Conservation (phyloP, 1,284 basidiomycete species). For the Puccinia polysora region DNA sequence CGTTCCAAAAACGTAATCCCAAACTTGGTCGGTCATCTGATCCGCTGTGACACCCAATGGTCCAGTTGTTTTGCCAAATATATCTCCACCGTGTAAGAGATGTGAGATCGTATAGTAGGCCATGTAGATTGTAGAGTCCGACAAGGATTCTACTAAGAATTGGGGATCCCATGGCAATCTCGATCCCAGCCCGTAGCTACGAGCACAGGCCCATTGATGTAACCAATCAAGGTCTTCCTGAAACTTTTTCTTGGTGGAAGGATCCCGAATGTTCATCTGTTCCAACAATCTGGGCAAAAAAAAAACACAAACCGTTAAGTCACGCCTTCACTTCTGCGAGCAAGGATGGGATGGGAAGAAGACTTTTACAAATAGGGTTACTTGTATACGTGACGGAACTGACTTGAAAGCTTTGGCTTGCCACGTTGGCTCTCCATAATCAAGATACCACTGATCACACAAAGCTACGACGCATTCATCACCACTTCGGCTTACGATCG, state of each 20-base stretch:
- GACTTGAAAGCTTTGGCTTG: slow-evolving; percentile 76
- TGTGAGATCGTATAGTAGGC: slow-evolving; percentile 93
- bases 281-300: slow-evolving; percentile 63
- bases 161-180: slow-evolving; percentile 94
- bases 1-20: slow-evolving; percentile 81
- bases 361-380: slow-evolving; percentile 9
- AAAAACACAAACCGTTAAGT: background rate
- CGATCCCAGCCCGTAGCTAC: slow-evolving; percentile 92
- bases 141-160: slow-evolving; percentile 93
- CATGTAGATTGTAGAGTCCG: slow-evolving; percentile 99
- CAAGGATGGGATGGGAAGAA: too few species aligned
- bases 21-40: slow-evolving; percentile 94
- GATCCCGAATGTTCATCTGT: slow-evolving; percentile 81
- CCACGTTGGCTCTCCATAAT: slow-evolving; percentile 91
- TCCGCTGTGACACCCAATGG: slow-evolving; percentile 78
- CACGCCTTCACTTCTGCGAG: background rate
- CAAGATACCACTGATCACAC: slow-evolving; percentile 99
- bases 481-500: slow-evolving; percentile 79
- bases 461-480: slow-evolving; percentile 97
- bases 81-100: slow-evolving; percentile 67
- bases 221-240: slow-evolving; percentile 90
- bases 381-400: too few species aligned
- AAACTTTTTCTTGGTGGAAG: slow-evolving; percentile 85
- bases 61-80: slow-evolving; percentile 75
- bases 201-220: slow-evolving; percentile 97